Base-by-base conservation (phyloP, 2,329 filamentous ascomycete genomes). In the Lasiodiplodia citricola region DNA sequence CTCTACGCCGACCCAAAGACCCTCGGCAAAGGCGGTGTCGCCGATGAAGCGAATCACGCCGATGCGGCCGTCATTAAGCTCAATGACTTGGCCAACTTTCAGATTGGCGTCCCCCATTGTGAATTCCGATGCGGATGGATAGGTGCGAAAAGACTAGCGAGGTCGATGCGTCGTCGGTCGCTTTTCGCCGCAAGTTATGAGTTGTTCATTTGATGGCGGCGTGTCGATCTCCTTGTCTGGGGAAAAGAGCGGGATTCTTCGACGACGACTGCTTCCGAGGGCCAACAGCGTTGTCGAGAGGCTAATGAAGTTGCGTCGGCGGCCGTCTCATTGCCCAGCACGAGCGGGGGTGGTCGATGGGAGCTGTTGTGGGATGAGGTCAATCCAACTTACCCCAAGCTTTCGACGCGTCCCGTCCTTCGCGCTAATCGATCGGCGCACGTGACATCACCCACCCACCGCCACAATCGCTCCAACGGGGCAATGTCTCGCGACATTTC, bases 1-100 rank as follows among this genome's bases (percentile, higher is more conserved):
- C 83, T 97, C 94, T 70, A 98, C 88, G 72, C 95, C 95, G 69
- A 97, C 85, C 93, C 94, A 98, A 70, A 92, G 89, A 71, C 94
- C 95, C 6, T 86, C 83, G 69, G 93, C 90, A 81, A 98, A 97
- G 74, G 87, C 84, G 47, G 95, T 93, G 67, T 87, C 83, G 75
- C 96, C 96, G 70, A 93, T 84, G 80, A 92, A 99, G 74, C 92
- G 92, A 72, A 99, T 87, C 70, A 87, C 87, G 73, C 88, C 96
- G 74, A 87, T 87, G 74, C 91, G 90, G 75, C 91, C 91, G 80
- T 97, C 92, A 75, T 86, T 88, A 73, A 97, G 89, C 81, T 90
- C 89, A 80, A 98, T 88, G 71, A 87, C 88, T 82, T 96, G 92
- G 75, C 93, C 94, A 6, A 50, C 50, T 23, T 62, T 68, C 3